Base-by-base conservation (phyloP, 2,329 filamentous ascomycete species). In the Exophiala sp. region DNA sequence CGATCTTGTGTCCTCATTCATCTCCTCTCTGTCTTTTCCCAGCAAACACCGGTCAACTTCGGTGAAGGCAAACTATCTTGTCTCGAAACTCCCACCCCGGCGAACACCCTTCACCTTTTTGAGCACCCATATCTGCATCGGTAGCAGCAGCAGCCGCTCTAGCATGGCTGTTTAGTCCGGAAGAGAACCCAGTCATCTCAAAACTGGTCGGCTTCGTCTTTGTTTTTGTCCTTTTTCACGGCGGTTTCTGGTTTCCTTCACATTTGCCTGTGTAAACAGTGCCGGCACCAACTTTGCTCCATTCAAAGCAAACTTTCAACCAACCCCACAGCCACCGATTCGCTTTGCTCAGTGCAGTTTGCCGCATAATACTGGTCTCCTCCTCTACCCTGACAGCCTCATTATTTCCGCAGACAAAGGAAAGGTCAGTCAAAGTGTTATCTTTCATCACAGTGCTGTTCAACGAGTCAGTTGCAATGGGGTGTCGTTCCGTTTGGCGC, bases 171-270 rank as follows among this genome's bases (percentile, higher is more conserved):
- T 18, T 27, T 57, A 53, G 46, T 16, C 27, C 37, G 32, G 38
- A 14, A 23, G 38, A 38, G 37, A 23, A 34, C 29, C 46, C 45
- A 35, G 38, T 42, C 39, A 48, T 49, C 29, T 32, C 44, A 24
- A 42, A 32, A 42, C 49, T 53, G 56, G 56, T 52, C 52, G 56
- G 56, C 56, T 39, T 51, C 38, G 53, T 58, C 56, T 53, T 56
- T 56, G 49, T 48, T 55, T 50, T 53, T 34, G 47, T 52, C 41
- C 19, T n/a, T 55, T 43, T 43, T 54, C 46, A 22, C 22, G 43
- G 30, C 41, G 48, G 30, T 45, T 34, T 18, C 43, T 11, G 46
- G 22, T 45, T 49, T 46, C 41, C 29, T 46, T 39, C 21, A 22
- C 46, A 18, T 23, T 38, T 43, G 8, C 14, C 23, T 18, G 38